Evolutionary conservation across 2,329 filamentous ascomycete genomes (phyloP).

Genomic region (Neonectria punicea): DNA sequence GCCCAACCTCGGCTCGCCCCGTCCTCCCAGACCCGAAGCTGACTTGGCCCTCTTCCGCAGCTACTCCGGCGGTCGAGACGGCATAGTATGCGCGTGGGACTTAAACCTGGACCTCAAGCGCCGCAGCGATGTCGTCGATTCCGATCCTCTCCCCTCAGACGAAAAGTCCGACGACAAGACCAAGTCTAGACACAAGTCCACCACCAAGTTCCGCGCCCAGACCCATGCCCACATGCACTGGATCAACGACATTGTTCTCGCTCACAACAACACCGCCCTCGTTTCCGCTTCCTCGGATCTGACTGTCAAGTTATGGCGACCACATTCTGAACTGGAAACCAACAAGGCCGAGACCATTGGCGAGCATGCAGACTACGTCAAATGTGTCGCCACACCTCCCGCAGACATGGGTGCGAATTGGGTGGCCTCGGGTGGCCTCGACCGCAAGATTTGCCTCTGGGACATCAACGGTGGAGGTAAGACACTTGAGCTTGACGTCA

Average conservation of each 20-base stretch:
- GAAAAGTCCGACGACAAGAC: constrained; percentile 26
- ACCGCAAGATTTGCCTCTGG: constrained; percentile 93
- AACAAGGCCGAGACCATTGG: constrained; percentile 75
- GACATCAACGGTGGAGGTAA: constrained; percentile 90
- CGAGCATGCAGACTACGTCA: constrained; percentile 95
- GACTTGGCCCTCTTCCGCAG: constrained; percentile 56
- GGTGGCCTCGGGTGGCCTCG: constrained; percentile 93
- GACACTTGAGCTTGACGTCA: constrained; percentile 85
- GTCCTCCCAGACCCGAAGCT: constrained; percentile 25
- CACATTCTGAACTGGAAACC: constrained; percentile 69
- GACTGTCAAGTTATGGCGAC: constrained; percentile 92
- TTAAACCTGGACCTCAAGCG: constrained; percentile 74
- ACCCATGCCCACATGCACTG: constrained; percentile 88
- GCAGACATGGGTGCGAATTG: constrained; percentile 73
- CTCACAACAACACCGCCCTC: constrained; percentile 79
- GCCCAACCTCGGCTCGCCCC: constrained; percentile 8
- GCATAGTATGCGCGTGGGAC: constrained; percentile 96
- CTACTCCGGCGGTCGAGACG: constrained; percentile 95
- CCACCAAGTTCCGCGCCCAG: constrained; percentile 69
- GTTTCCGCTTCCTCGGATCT: constrained; percentile 95
- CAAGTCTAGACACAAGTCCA: constrained; percentile 54
- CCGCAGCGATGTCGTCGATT: constrained; percentile 40
- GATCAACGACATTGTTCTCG: constrained; percentile 92
- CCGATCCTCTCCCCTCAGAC: constrained; percentile 45
- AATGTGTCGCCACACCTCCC: constrained; percentile 84